Evolutionary conservation across 495 filamentous ascomycete species (phyloP).

Genomic region (Filosporella fistucella): DNA sequence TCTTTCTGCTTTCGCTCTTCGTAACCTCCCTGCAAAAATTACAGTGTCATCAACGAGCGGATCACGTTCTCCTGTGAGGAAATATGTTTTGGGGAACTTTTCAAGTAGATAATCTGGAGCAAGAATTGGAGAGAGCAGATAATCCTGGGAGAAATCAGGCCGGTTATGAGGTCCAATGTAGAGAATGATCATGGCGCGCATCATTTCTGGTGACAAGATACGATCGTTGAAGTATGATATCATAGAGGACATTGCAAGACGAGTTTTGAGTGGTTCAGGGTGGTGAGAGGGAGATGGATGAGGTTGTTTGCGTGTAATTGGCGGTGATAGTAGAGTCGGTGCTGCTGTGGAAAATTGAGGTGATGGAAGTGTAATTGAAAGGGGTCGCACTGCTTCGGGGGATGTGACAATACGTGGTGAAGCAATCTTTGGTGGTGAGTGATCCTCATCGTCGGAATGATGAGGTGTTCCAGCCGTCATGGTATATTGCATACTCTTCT

Average conservation of each 20-base stretch:
- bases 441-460: slow-evolving; percentile 57
- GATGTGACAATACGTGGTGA: slow-evolving; percentile 17
- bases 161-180: slow-evolving; percentile 92
- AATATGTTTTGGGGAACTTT: slow-evolving; percentile 84
- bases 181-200: slow-evolving; percentile 97
- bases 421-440: slow-evolving; percentile 24
- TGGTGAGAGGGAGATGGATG: slow-evolving; percentile 34
- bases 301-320: not conserved
- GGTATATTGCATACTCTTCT: slow-evolving; percentile 67
- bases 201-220: slow-evolving; percentile 94
- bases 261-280: slow-evolving; percentile 71
- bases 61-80: slow-evolving; percentile 92
- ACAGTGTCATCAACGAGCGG: slow-evolving; percentile 95
- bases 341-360: slow-evolving; percentile 20
- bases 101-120: slow-evolving; percentile 80
- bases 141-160: slow-evolving; percentile 90
- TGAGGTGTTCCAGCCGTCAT: slow-evolving; percentile 58
- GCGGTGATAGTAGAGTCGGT: slow-evolving; percentile 9
- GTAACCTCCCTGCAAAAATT: slow-evolving; percentile 84
- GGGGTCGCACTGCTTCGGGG: slow-evolving; percentile 3
- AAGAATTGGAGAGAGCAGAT: slow-evolving; percentile 80
- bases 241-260: slow-evolving; percentile 89
- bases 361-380: slow-evolving; percentile 5
- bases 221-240: slow-evolving; percentile 97
- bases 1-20: slow-evolving; percentile 71